These are phyloP conservation scores for Nemania diffusa DNA, from an alignment of 2,329 filamentous ascomycete genomes.

Conservation along the genomic window DNA sequence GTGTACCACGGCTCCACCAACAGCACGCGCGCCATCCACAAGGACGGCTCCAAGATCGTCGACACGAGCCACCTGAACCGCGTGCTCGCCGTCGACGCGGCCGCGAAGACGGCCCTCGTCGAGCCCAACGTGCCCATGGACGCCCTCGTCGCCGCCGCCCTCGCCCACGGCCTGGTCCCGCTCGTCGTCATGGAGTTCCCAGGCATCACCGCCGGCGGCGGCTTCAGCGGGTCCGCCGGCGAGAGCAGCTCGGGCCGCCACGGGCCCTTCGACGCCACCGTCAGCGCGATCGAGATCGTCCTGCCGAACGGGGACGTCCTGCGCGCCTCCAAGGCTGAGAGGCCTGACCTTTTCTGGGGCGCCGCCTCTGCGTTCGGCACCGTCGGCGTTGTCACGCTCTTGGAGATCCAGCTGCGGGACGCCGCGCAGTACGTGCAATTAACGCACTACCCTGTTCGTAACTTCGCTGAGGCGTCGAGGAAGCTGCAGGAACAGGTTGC, in stretches of 20 bases:
- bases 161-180: constrained; percentile 67
- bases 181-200: constrained; percentile 78
- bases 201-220: constrained; percentile 76
- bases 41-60: constrained; percentile 64
- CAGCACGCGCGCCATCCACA: constrained; percentile 71
- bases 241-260: constrained; percentile 76
- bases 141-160: constrained; percentile 65
- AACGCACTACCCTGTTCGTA: constrained; percentile 62
- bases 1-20: constrained; percentile 83
- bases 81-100: constrained; percentile 69
- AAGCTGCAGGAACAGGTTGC: constrained; percentile 58
- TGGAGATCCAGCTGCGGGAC: constrained; percentile 68
- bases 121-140: constrained; percentile 79
- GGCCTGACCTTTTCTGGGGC: constrained; percentile 70
- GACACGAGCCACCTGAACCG: constrained; percentile 73
- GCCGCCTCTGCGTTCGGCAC: constrained; percentile 74
- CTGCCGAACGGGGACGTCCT: constrained; percentile 68
- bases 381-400: constrained; percentile 71
- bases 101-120: constrained; percentile 67
- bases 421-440: constrained; percentile 67
- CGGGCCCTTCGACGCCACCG: constrained; percentile 71
- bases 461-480: constrained; percentile 52
- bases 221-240: constrained; percentile 73
- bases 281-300: constrained; percentile 72
- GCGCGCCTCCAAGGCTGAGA: constrained; percentile 63